Evolutionary conservation across 1,139 yeast genomes (phyloP), one percentile per base, ranked within the genome.

Genomic region (Scheffersomyces insectosa): DNA sequence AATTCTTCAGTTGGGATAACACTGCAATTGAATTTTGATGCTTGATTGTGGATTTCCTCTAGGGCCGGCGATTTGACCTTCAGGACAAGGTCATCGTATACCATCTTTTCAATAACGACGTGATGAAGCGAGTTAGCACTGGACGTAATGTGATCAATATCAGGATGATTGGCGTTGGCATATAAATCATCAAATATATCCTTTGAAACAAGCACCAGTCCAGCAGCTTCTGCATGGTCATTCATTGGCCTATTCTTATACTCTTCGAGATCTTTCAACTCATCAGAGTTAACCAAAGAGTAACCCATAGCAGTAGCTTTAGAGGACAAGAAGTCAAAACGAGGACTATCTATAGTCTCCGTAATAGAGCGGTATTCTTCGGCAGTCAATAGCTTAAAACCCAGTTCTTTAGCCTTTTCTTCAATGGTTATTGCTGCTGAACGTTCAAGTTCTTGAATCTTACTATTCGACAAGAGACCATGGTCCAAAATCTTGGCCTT

Each of bases 221-320:
- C 36, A 3, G 13, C 11, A 30, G 39, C 45, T 16, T 29, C 34
- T 4, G 46, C 44, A 23, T 23, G 39, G n/a, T 43, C 44, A 12
- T 41, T 35, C 14, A 43, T 11, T 9, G 42, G 32, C 34, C 30
- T 41, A 13, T n/a, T 13, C 20, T 20, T 31, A 12, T 31, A 31
- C 5, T 54, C 49, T n/a, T 46, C 48, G 44, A 63, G 51, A 20
- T 48, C 45, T 3, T 49, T 45, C n/a, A 59, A 51, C n/a, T 51
- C 54, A 5, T 52, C 54, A 32, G 55, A 55, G 20, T 60, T 51
- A 20, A 63, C 48, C 16, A 63, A 39, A 11, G 55, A 55, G 39
- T 46, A 52, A 2, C 64, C 63, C 7, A 41, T 40, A 3, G 30
- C 36, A 9, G 40, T 41, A 8, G 56, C 65, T 27, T 55, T 55